These are phyloP conservation scores for Erodium trifolium DNA, from an alignment of 441 rosid species.

Conservation along the genomic window DNA sequence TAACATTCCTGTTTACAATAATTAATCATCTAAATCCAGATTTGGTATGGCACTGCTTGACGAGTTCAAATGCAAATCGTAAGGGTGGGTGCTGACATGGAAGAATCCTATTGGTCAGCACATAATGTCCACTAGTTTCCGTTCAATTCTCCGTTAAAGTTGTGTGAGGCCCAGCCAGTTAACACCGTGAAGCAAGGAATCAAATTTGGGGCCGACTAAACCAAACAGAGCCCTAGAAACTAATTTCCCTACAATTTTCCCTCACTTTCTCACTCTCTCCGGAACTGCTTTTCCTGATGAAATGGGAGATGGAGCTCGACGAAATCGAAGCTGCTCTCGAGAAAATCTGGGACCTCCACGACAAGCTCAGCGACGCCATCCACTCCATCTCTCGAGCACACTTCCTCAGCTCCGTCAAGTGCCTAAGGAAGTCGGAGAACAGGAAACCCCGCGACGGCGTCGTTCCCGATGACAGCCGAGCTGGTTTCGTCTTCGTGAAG, in stretches of 20 bases:
- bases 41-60: no score
- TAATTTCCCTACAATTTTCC: slow-evolving; percentile 9
- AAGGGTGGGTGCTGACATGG: neutral
- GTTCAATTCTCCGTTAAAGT: neutral
- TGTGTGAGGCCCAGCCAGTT: neutral
- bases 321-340: slow-evolving; percentile 79
- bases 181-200: neutral
- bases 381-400: slow-evolving; percentile 70
- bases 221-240: slow-evolving; percentile 23
- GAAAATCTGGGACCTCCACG: slow-evolving; percentile 92
- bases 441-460: slow-evolving; percentile 28
- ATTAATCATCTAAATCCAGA: no score
- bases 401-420: slow-evolving; percentile 55
- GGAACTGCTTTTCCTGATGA: slow-evolving; percentile 22
- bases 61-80: neutral
- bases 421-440: slow-evolving; percentile 31
- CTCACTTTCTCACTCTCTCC: neutral
- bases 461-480: slow-evolving; percentile 27
- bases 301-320: slow-evolving; percentile 76
- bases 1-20: no score
- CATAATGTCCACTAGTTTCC: neutral
- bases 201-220: neutral
- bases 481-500: slow-evolving; percentile 69
- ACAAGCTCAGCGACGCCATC: slow-evolving; percentile 88
- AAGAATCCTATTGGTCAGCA: neutral